Evolutionary conservation across 2,329 filamentous ascomycete species (phyloP).

Genomic region (Xylaria polymorpha): DNA sequence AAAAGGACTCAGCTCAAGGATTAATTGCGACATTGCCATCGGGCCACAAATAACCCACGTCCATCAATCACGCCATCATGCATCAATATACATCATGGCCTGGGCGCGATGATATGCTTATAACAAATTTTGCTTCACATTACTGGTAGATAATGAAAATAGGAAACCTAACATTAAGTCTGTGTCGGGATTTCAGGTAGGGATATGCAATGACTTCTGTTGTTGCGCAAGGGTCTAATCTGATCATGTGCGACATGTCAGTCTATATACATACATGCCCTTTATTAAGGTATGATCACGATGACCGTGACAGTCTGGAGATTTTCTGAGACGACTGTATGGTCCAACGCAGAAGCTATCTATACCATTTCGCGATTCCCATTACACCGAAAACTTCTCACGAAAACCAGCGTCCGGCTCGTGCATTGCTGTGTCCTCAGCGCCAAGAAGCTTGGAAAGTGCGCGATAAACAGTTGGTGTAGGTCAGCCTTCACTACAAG

Average conservation of each 20-base stretch:
- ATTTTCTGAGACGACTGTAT: neutral
- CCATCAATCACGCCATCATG: constrained; percentile 33
- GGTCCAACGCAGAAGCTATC: neutral
- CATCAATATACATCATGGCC: constrained; percentile 31
- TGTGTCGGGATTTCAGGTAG: neutral
- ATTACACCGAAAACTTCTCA: neutral
- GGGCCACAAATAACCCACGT: constrained; percentile 16
- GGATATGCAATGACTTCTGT: no score
- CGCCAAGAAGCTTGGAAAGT: neutral
- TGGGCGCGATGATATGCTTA: constrained; percentile 14
- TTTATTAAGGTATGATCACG: no score
- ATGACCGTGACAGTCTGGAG: no score
- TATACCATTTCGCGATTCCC: neutral
- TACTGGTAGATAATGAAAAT: constrained; percentile 14
- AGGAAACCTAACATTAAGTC: neutral
- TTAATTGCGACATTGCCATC: constrained; percentile 29
- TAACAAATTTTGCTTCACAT: constrained; percentile 17
- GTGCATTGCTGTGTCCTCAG: neutral
- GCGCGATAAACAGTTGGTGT: no score
- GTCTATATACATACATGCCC: no score
- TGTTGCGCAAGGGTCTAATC: no score
- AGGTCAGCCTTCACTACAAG: no score
- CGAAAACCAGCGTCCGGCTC: neutral
- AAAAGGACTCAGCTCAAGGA: constrained; percentile 9
- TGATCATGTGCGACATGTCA: no score